Conservation (phyloP, 306 rosid species). For the Cicer cuneatum region DNA sequence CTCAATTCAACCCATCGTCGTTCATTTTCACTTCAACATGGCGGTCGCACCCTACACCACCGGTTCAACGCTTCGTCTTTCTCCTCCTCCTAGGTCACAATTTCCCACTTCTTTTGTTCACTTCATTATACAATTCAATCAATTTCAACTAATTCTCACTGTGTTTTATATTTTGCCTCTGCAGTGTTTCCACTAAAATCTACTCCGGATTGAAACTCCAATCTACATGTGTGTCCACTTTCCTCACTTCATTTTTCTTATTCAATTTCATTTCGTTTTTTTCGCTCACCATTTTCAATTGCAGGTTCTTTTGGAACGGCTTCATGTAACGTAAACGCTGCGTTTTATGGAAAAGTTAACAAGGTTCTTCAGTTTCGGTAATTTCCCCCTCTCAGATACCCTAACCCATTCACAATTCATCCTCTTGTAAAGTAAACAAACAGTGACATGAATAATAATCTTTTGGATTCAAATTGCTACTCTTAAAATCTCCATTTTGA, state of each 20-base stretch:
- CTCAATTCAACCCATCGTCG: background rate
- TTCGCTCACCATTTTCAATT: slow-evolving; percentile 22
- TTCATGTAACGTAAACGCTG: slow-evolving; percentile 65
- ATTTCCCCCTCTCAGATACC: slow-evolving; percentile 2
- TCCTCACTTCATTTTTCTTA: background rate
- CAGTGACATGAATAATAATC: background rate
- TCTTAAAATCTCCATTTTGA: background rate
- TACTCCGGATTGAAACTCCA: slow-evolving; percentile 83
- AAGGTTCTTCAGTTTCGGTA: slow-evolving; percentile 70
- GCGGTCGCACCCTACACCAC: slow-evolving; percentile 63
- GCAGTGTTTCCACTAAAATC: slow-evolving; percentile 66
- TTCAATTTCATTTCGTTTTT: background rate
- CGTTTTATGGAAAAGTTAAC: slow-evolving; percentile 74
- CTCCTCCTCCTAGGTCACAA: slow-evolving; percentile 58
- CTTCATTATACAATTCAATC: background rate
- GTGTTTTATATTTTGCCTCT: slow-evolving; percentile 9
- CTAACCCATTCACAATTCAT: background rate
- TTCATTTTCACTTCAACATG: slow-evolving; percentile 44
- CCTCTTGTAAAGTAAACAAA: background rate
- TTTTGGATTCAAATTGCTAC: slow-evolving; percentile 11
- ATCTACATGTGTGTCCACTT: slow-evolving; percentile 54
- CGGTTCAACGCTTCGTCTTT: slow-evolving; percentile 50
- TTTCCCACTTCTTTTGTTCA: slow-evolving; percentile 32
- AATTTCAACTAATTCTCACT: background rate
- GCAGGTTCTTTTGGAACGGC: slow-evolving; percentile 65